Conservation (phyloP, 2,329 filamentous ascomycete species). For the Nectriaceae sp. region DNA sequence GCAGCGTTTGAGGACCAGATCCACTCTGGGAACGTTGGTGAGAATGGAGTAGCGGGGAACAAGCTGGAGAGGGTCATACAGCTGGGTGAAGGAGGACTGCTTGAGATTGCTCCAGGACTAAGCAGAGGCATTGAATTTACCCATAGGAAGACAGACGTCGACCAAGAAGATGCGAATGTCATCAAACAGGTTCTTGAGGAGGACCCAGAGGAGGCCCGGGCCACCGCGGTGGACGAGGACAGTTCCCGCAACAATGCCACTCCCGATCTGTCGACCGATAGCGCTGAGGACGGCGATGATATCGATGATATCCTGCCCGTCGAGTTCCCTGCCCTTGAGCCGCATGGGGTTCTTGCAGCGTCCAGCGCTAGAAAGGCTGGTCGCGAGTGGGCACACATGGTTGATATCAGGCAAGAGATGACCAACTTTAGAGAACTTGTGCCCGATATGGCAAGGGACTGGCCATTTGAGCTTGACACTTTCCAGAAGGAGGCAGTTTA, state of each 20-base stretch:
- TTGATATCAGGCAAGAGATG: slow-evolving; percentile 90
- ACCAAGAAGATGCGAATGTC: slow-evolving; percentile 66
- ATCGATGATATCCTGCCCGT: slow-evolving; percentile 88
- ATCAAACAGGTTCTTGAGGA: slow-evolving; percentile 64
- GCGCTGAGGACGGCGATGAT: slow-evolving; percentile 56
- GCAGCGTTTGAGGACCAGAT: slow-evolving; percentile 81
- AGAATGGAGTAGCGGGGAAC: slow-evolving; percentile 46
- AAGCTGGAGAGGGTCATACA: slow-evolving; percentile 85
- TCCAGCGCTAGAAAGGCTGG: slow-evolving; percentile 73
- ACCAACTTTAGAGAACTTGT: slow-evolving; percentile 93
- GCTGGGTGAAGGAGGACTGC: slow-evolving; percentile 75
- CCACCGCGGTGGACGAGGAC: slow-evolving; percentile 33
- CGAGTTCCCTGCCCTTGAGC: slow-evolving; percentile 89
- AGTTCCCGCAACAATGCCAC: slow-evolving; percentile 19
- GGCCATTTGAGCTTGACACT: slow-evolving; percentile 95
- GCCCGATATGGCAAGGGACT: slow-evolving; percentile 92
- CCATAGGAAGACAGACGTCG: slow-evolving; percentile 56
- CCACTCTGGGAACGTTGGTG: slow-evolving; percentile 52
- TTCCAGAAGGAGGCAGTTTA: slow-evolving; percentile 99
- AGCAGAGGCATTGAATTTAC: slow-evolving; percentile 73
- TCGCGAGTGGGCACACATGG: slow-evolving; percentile 97
- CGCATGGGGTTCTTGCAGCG: slow-evolving; percentile 73
- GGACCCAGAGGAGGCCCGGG: slow-evolving; percentile 46
- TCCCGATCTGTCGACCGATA: slow-evolving; percentile 34
- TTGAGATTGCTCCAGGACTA: slow-evolving; percentile 83